Percentiles rank a stretch among this genome's conserved stretches.
Evolutionary conservation across 495 filamentous ascomycete genomes (phyloP).

Genomic region (Xylaria intraflava): DNA sequence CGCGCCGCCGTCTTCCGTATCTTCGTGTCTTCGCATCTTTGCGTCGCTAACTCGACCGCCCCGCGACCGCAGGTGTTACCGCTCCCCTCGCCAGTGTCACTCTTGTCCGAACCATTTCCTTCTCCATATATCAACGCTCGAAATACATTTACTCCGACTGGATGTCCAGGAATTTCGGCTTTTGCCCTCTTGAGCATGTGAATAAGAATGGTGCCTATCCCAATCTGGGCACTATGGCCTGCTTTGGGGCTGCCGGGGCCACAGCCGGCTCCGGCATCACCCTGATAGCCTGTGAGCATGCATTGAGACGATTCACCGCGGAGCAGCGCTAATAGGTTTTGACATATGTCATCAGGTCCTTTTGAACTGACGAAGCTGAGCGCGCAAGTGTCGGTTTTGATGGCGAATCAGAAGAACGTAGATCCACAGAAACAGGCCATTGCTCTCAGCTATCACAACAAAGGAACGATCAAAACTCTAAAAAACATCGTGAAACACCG

Average conservation of each 20-base stretch:
- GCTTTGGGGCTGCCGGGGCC: conserved; percentile 72
- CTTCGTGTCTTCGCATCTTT: conserved; percentile 7
- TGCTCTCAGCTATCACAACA: conserved; percentile 65
- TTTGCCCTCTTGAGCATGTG: conserved; percentile 64
- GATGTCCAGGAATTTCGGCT: conserved; percentile 57
- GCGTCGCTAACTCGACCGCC: conserved; percentile 18
- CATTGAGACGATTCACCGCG: not conserved
- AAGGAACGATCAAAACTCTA: conserved; percentile 75
- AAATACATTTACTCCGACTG: conserved; percentile 69
- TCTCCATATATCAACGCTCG: conserved; percentile 81
- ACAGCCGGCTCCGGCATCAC: conserved; percentile 75
- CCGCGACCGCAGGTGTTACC: conserved; percentile 51
- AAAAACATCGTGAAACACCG: conserved; percentile 70
- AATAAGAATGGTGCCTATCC: conserved; percentile 64
- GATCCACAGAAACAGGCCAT: conserved; percentile 48
- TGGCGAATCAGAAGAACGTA: conserved; percentile 59
- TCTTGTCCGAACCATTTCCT: conserved; percentile 83
- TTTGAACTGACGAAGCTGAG: conserved; percentile 93
- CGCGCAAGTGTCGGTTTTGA: conserved; percentile 80
- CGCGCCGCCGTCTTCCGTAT: not conserved
- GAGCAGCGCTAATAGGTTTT: conserved; percentile 2
- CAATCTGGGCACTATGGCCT: conserved; percentile 59
- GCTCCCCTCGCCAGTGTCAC: conserved; percentile 84
- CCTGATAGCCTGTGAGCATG: conserved; percentile 71
- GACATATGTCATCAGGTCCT: conserved; percentile 57